Evolutionary conservation across 345 rosid genomes (phyloP).

Genomic region (Ceriops zippeliana): DNA sequence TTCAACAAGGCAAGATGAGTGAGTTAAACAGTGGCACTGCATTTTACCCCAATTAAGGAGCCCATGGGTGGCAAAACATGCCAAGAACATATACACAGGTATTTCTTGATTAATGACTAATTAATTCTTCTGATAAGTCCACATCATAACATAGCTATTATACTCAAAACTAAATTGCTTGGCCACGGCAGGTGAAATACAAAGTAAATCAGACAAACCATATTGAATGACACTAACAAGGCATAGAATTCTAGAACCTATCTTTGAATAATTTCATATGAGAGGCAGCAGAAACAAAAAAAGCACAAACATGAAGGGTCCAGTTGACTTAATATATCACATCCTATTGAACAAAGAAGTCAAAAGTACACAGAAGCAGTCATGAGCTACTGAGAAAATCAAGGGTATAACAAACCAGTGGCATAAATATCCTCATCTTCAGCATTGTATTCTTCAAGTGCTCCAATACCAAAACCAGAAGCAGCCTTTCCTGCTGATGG

Average conservation of each 20-base stretch:
- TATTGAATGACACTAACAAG: too few species aligned
- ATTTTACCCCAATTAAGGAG: not conserved
- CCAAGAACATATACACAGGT: not conserved
- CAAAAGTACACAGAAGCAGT: not conserved
- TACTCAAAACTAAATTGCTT: not conserved
- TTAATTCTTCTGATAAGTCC: not conserved
- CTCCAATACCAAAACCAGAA: slow-evolving; percentile 99
- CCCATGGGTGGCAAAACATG: not conserved
- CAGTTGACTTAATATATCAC: too few species aligned
- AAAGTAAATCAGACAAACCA: not conserved
- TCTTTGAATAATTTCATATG: not conserved
- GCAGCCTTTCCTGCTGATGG: slow-evolving; percentile 85
- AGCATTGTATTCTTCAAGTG: slow-evolving; percentile 89
- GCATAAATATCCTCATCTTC: slow-evolving; percentile 96
- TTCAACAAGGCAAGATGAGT: not conserved
- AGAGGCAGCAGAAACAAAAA: not conserved
- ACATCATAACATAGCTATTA: not conserved
- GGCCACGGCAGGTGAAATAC: not conserved
- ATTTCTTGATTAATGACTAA: not conserved
- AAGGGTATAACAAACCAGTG: slow-evolving; percentile 43
- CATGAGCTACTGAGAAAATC: not conserved
- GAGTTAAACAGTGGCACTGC: not conserved
- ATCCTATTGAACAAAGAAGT: not conserved
- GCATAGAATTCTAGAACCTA: too few species aligned
- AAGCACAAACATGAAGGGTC: too few species aligned